Evolutionary conservation across 2,329 filamentous ascomycete species (phyloP), one percentile per base, ranked within the genome.

Genomic region (Conoideocrella luteorostrata): DNA sequence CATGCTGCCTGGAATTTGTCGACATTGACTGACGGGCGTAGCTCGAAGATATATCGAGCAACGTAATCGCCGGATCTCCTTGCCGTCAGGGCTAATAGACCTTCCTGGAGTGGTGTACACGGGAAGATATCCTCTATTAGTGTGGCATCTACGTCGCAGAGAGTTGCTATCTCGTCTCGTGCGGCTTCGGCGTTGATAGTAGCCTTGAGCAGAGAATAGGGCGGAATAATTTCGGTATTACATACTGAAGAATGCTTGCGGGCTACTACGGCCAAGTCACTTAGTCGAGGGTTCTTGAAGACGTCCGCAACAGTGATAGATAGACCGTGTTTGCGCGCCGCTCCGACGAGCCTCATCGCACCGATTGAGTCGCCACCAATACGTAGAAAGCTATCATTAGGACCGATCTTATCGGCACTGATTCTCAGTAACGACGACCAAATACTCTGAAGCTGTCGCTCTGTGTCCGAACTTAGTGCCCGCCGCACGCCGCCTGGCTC

Each of bases 81-180:
- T 60, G 17, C 53, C 1, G 72, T 70, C 13, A 75, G 52, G 1
- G 71, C 68, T 54, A 77, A 65, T 4, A 77, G 62, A 2, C 66
- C 70, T 52, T 74, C 71, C 46, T 77, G 74, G 3, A 74, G 55
- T 0, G 72, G 64, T 0, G 71, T 70, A 52, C 71, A 74, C 1
- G 72, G 72, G 41, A 72, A 77, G 0, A 72, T 56, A 45, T 77
- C 72, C 36, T 72, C 67, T 11, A 74, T 57, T 21, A 51, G 22
- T 2, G 12, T 17, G 5, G 23, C 29, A 13, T 36, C 24, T 10
- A 50, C 38, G 13, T 36, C n/a, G 13, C 35, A 30, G 37, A 43
- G 29, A n/a, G 17, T 15, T 37, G 38, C 43, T 26, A 41, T 4
- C 10, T 36, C 17, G 33, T 24, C 3, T 20, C 15, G 13, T 20